These are phyloP conservation scores for Penicillium soppii DNA, from an alignment of 495 filamentous ascomycete genomes.

Conservation along the genomic window DNA sequence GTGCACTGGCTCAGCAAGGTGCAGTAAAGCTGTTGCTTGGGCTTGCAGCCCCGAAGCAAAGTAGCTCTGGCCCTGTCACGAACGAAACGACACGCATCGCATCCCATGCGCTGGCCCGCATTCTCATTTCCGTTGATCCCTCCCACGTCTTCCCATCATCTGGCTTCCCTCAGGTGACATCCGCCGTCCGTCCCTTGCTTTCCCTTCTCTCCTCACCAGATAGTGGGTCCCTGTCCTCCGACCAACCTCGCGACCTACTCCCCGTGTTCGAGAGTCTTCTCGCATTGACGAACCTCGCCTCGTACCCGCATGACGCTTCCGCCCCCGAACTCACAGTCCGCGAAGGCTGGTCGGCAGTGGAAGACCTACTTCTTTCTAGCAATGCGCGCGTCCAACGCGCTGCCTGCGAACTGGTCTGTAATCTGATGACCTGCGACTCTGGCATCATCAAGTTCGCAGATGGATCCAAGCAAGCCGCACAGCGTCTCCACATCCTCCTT, in stretches of 20 bases:
- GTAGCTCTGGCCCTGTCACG: constrained; percentile 31
- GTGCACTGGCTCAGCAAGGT: constrained; percentile 84
- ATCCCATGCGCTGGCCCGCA: constrained; percentile 85
- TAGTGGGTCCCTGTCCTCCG: constrained; percentile 35
- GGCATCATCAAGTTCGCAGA: constrained; percentile 76
- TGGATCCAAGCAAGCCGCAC: constrained; percentile 61
- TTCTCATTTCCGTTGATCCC: constrained; percentile 88
- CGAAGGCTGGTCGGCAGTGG: constrained; percentile 67
- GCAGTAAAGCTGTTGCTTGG: constrained; percentile 80
- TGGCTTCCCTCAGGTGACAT: constrained; percentile 66
- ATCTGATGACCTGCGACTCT: constrained; percentile 75
- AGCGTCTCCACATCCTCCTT: constrained; percentile 77
- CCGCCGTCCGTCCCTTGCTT: constrained; percentile 75
- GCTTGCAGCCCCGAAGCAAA: constrained; percentile 58
- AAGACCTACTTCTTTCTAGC: constrained; percentile 76
- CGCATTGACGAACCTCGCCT: constrained; percentile 91
- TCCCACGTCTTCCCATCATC: constrained; percentile 78
- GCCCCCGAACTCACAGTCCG: constrained; percentile 71
- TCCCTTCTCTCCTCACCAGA: constrained; percentile 62
- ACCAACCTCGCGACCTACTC: constrained; percentile 75
- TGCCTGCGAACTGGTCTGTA: constrained; percentile 86
- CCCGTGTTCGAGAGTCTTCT: constrained; percentile 87
- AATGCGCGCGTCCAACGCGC: constrained; percentile 79
- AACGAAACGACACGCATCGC: constrained; percentile 57
- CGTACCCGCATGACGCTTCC: constrained; percentile 61